A percentile compares a stretch with the other conserved stretches of the same genome.
phyloP scores from a whole-genome alignment of 208 protist species.

The Trichomonas tenax region DNA sequence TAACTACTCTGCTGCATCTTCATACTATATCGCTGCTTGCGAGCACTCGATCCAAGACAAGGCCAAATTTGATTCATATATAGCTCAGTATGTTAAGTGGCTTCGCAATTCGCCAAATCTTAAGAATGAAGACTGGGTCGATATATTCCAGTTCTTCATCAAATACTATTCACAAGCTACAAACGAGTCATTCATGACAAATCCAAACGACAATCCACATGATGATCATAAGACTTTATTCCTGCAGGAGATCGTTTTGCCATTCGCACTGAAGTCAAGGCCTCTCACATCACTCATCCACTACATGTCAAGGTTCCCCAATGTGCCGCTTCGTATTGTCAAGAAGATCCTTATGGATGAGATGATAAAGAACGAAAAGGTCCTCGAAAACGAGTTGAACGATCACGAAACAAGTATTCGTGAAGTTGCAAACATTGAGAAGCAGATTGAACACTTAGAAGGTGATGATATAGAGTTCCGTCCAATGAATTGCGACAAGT shows the following conservation, averaged over 20 bases:
- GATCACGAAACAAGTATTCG: background rate
- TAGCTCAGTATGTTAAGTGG: background rate
- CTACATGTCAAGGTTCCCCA: background rate
- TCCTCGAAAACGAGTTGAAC: background rate
- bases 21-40: background rate
- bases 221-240: background rate
- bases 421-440: background rate
- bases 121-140: background rate
- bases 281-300: background rate
- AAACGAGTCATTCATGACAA: background rate
- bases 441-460: background rate
- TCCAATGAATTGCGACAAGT: background rate
- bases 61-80: background rate
- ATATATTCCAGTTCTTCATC: background rate
- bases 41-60: background rate
- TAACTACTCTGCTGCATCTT: background rate
- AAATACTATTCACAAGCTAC: background rate
- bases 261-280: background rate
- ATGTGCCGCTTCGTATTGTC: background rate
- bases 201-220: background rate
- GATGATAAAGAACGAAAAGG: background rate
- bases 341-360: background rate
- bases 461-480: background rate
- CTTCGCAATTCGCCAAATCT: background rate
- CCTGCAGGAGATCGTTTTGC: background rate